Percentiles rank a stretch among this genome's conserved stretches.
Conservation (phyloP, 2,329 filamentous ascomycete species). For the Mycogone perniciosa region DNA sequence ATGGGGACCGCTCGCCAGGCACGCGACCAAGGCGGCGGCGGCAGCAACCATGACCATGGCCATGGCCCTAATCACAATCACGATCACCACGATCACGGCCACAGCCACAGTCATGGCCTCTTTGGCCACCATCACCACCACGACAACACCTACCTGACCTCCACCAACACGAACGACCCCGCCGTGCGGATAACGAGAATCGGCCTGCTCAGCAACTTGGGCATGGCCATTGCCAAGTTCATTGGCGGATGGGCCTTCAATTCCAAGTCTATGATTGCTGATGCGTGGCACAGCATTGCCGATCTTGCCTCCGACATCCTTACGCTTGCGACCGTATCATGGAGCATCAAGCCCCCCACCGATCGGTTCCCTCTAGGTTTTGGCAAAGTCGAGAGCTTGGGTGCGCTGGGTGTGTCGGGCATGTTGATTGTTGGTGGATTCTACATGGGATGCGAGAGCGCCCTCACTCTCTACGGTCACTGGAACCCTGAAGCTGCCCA, state of each 20-base stretch:
- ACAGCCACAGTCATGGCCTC: constrained; percentile 47
- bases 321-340: constrained; percentile 89
- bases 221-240: constrained; percentile 91
- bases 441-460: constrained; percentile 81
- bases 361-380: constrained; percentile 83
- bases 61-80: constrained; percentile 87
- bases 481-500: constrained; percentile 65
- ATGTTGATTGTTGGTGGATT: constrained; percentile 84
- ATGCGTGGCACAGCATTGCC: constrained; percentile 91
- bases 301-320: constrained; percentile 93
- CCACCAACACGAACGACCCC: constrained; percentile 68
- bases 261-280: constrained; percentile 85
- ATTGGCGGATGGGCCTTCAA: constrained; percentile 91
- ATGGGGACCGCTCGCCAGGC: constrained; percentile 30
- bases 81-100: constrained; percentile 22
- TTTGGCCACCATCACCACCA: constrained; percentile 65
- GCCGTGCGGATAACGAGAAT: constrained; percentile 57
- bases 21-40: constrained; percentile 29
- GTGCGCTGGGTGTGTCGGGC: constrained; percentile 85
- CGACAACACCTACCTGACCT: constrained; percentile 91
- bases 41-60: constrained; percentile 51
- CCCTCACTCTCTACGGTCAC: constrained; percentile 60
- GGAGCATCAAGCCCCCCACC: constrained; percentile 80
- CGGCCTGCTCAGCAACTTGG: constrained; percentile 70
- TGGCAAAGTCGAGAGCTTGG: constrained; percentile 95